Evolutionary conservation across 192 early-diverging fungal genomes (phyloP), one percentile per base, ranked within the genome.

Genomic region (Coemansia sp.): DNA sequence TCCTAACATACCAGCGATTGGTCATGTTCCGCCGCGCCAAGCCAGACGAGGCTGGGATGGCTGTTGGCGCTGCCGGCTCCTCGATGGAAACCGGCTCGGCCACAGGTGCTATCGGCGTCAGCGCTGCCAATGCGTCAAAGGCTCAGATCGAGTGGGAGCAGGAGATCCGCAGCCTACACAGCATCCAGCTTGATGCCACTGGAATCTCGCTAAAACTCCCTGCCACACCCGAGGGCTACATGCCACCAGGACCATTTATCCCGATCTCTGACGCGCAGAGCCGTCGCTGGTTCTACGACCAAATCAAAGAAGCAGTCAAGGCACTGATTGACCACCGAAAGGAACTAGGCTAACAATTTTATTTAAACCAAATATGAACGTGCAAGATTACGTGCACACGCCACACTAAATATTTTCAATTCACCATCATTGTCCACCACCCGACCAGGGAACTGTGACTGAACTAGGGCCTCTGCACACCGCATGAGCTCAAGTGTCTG

Each of bases 81-180:
- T 71, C 81, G 7, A 48, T 71, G 0, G 76, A 78, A 36, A 78
- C 76, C 0, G 81, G 81, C 15, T 70, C 32, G 17, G 74, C 69
- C 4, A 75, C 81, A 0, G 81, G 76, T 13, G 75, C 81, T 0
- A 68, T 78, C 15, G 81, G 76, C 7, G 69, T 83, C 22, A 83
- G 81, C 51, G 81, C 81, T 0, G 67, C 81, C 4, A 84, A 89
- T 51, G 90, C 87, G 6, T 88, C 89, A 38, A 75, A 83, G 48
- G 78, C 91, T 0, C 87, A 86, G 36, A 87, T 93, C 2, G 96
- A 97, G 58, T 98, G 93, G 93, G 91, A 89, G 62, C 87, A 93
- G 51, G 85, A 87, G 41, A 94, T 92, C 70, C 78, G 83, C 27
- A 76, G 71, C 55, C 71, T 93, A 59, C 88, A 91, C 62, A 88